These are phyloP conservation scores for Allium cepa DNA, from an alignment of 106 monocot genomes.

Conservation along the genomic window DNA sequence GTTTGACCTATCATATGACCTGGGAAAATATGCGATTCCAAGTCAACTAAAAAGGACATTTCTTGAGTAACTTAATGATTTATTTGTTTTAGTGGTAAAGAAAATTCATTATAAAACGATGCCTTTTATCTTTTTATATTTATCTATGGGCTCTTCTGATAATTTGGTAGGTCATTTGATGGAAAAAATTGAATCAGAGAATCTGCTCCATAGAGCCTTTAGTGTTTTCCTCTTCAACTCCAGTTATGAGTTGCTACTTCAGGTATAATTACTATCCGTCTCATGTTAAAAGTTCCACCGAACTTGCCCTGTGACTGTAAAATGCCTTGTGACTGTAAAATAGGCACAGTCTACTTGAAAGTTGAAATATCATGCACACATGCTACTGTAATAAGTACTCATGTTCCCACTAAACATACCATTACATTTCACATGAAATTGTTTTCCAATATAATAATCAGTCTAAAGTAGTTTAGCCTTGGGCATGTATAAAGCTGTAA, in stretches of 20 bases:
- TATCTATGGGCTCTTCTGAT: not conserved
- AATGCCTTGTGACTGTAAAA: not conserved
- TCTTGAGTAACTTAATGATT: too few species aligned
- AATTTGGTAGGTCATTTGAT: constrained; percentile 62
- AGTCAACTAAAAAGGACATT: too few species aligned
- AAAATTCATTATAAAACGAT: too few species aligned
- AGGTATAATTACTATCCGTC: constrained; percentile 24
- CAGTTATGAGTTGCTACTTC: constrained; percentile 77
- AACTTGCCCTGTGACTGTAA: not conserved
- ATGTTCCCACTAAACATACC: not conserved
- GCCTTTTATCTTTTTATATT: not conserved
- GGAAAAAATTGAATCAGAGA: constrained; percentile 77
- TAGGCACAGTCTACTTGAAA: too few species aligned
- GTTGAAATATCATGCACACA: too few species aligned
- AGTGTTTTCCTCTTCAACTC: constrained; percentile 95
- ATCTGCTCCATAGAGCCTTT: constrained; percentile 88
- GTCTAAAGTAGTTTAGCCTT: too few species aligned
- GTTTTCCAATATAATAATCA: too few species aligned
- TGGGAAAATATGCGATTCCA: too few species aligned
- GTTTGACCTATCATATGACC: too few species aligned
- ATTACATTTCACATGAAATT: too few species aligned
- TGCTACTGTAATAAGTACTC: not conserved
- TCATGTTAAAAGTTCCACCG: not conserved
- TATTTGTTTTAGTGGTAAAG: too few species aligned
- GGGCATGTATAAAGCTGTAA: too few species aligned